These are phyloP conservation scores for Trametes maxima DNA, from an alignment of 768 basidiomycete genomes.

Conservation along the genomic window DNA sequence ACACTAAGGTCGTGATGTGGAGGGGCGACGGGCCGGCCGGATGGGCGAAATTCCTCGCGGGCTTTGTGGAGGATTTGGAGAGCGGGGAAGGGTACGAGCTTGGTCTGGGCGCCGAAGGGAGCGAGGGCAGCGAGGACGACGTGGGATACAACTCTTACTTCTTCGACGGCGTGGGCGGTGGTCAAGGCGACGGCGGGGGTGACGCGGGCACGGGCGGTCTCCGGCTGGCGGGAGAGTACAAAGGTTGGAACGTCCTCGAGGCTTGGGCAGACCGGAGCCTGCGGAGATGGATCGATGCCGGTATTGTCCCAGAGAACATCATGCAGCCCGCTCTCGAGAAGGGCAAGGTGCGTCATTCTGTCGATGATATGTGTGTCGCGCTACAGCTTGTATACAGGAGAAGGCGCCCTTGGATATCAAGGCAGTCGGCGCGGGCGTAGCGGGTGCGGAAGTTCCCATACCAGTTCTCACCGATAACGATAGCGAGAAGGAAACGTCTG, in stretches of 20 bases:
- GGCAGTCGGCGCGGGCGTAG: constrained; percentile 28
- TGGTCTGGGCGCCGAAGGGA: constrained; percentile 55
- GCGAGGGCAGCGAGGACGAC: constrained; percentile 79
- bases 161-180: constrained; percentile 75
- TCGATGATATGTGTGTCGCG: background rate
- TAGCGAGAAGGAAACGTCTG: constrained; percentile 19
- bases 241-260: constrained; percentile 91
- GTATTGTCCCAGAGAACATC: constrained; percentile 54
- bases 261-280: constrained; percentile 92
- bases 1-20: constrained; percentile 96
- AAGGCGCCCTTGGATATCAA: constrained; percentile 32
- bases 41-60: constrained; percentile 93
- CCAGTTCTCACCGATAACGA: constrained; percentile 51
- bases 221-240: constrained; percentile 81
- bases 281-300: constrained; percentile 82
- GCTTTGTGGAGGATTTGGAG: constrained; percentile 92
- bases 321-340: constrained; percentile 42
- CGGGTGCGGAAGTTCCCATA: constrained; percentile 63
- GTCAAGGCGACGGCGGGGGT: constrained; percentile 77
- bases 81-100: constrained; percentile 87
- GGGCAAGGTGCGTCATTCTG: constrained; percentile 47
- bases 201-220: constrained; percentile 70
- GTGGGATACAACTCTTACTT: constrained; percentile 89
- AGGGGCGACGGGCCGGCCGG: constrained; percentile 87
- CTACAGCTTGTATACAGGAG: constrained; percentile 42